phyloP scores from a whole-genome alignment of 345 rosid genomes.

The Camelina hispida region DNA sequence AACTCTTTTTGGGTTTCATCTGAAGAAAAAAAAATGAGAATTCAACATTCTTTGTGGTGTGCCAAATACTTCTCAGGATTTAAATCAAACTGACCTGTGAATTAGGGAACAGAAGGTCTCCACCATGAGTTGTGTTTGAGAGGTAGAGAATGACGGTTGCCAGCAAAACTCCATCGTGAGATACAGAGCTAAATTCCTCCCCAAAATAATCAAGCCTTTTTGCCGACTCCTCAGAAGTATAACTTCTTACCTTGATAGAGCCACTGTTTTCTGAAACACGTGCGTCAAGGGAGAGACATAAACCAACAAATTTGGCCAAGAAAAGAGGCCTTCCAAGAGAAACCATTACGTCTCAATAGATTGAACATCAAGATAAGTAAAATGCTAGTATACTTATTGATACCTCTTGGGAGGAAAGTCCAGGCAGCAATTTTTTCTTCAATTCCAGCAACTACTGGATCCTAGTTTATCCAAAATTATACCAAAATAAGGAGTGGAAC shows the following conservation, averaged over 20 bases:
- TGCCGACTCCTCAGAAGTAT: conserved; percentile 53
- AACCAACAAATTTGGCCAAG: conserved; percentile 1
- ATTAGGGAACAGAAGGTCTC: conserved; percentile 73
- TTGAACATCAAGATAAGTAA: conserved; percentile 4
- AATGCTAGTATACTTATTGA: not conserved
- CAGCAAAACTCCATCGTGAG: conserved; percentile 51
- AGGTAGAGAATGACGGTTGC: conserved; percentile 79
- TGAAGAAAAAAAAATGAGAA: conserved; percentile 36
- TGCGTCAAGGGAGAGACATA: conserved; percentile 8
- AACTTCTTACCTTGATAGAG: conserved; percentile 56
- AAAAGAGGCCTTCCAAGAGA: conserved; percentile 7
- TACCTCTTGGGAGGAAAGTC: conserved; percentile 90
- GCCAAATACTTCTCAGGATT: not conserved
- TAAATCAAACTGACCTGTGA: conserved; percentile 57
- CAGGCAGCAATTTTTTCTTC: conserved; percentile 86
- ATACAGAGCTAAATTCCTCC: conserved; percentile 45
- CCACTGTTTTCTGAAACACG: conserved; percentile 60
- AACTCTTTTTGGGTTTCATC: conserved; percentile 47
- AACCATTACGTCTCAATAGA: conserved; percentile 1
- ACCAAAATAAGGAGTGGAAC: not conserved
- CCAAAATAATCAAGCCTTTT: conserved; percentile 58
- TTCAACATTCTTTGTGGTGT: not conserved
- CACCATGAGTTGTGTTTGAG: conserved; percentile 72
- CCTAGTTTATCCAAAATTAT: conserved; percentile 48
- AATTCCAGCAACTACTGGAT: conserved; percentile 59